Evolutionary conservation across 495 filamentous ascomycete genomes (phyloP), one percentile per base, ranked within the genome.

Genomic region (Monascus purpureus): DNA sequence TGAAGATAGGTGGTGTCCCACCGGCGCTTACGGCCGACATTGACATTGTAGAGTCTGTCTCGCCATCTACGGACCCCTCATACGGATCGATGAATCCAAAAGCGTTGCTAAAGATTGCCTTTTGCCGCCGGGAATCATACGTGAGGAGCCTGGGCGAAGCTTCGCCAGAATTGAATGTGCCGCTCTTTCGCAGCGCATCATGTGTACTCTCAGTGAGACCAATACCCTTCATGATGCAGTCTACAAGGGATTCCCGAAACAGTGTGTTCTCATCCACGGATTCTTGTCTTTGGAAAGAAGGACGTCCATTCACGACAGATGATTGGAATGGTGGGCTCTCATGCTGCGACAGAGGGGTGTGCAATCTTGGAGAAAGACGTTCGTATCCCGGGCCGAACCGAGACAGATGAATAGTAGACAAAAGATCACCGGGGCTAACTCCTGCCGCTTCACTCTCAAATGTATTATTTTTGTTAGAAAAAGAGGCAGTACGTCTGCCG

Each of bases 11-110:
- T 2, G 63, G 57, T 1, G 61, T 64, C 4, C 67, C 67, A 12
- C 61, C 62, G 2, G 61, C 62, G 36, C 68, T 67, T 3, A 70
- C 70, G 1, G 68, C 62, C 4, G 77, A 79, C 36, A 68, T 62
- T 1, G 79, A 82, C 29, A 78, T 71, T 46, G 86, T 65, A 0
- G 90, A 95, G 37, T 94, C 88, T 0, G 81, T 76, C 40, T 96
- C 90, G 8, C 73, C 83, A 49, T 94, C 86, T 6, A 47, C 66
- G 9, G 81, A 81, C 1, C 67, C 78, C 26, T 94, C 90, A 32
- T 87, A 82, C 0, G 85, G 80, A 44, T 93, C 85, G 43, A 97
- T 90, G 42, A 90, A 86, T 0, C 87, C 88, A 57, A 97, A 97
- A 0, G 86, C 92, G 49, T 93, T 92, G 39, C 41, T 49, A 48